These are phyloP conservation scores for Eucommia ulmoides DNA, from an alignment of 257 asterid genomes.

Conservation along the genomic window DNA sequence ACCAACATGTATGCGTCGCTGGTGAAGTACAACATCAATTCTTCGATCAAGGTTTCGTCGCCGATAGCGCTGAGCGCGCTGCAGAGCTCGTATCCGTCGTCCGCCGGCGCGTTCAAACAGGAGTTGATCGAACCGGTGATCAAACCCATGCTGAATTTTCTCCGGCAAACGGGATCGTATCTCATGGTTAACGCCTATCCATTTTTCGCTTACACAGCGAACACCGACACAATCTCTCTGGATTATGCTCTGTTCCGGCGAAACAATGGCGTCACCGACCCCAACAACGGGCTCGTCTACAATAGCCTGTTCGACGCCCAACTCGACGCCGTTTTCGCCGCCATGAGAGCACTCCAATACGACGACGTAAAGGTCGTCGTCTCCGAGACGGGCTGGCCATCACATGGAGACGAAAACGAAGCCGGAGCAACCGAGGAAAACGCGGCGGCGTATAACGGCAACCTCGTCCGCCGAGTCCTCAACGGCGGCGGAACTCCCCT, in stretches of 20 bases:
- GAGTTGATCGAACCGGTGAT: constrained; percentile 62
- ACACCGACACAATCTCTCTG: constrained; percentile 49
- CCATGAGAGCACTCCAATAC: constrained; percentile 36
- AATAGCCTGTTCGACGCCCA: constrained; percentile 67
- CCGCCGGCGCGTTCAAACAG: constrained; percentile 61
- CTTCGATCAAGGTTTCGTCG: constrained; percentile 45
- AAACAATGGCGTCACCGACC: constrained; percentile 36
- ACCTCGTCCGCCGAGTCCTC: constrained; percentile 54
- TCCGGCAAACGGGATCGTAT: constrained; percentile 45
- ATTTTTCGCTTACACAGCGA: constrained; percentile 49
- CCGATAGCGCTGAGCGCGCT: constrained; percentile 69
- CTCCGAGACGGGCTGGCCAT: constrained; percentile 97
- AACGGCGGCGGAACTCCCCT: constrained; percentile 64
- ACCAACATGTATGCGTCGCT: constrained; percentile 54
- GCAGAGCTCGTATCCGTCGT: constrained; percentile 60
- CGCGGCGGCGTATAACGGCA: constrained; percentile 80
- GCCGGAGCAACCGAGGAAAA: constrained; percentile 36
- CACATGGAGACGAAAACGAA: constrained; percentile 59
- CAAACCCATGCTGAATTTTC: constrained; percentile 58
- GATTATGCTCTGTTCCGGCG: constrained; percentile 60
- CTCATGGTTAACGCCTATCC: constrained; percentile 79
- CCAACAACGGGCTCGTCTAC: constrained; percentile 54
- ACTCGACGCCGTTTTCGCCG: constrained; percentile 75
- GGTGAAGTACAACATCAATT: constrained; percentile 25
- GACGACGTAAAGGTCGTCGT: constrained; percentile 35